A percentile compares a stretch with the other conserved stretches of the same genome.
phyloP scores from a whole-genome alignment of 371 early-diverging fungal species.

The Batkoa obscura region DNA sequence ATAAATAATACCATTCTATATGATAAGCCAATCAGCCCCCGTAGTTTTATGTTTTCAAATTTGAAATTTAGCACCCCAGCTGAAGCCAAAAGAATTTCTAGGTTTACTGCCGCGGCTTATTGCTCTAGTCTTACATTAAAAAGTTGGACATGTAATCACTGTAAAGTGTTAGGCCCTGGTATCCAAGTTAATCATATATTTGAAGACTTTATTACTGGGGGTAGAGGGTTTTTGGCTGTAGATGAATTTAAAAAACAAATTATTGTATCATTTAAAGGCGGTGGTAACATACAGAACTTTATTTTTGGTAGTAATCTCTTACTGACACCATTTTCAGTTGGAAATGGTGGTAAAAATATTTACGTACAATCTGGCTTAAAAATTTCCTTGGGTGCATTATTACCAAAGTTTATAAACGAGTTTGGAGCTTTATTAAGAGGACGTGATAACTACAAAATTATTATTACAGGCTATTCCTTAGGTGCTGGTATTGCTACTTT shows the following conservation, averaged over 20 bases:
- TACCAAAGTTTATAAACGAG: neutral
- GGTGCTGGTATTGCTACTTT: constrained; percentile 3
- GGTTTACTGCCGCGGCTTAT: neutral
- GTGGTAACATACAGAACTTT: neutral
- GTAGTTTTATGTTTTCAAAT: no score
- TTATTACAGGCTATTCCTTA: constrained; percentile 1
- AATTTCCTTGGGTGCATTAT: neutral
- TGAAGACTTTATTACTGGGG: no score
- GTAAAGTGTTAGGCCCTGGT: neutral
- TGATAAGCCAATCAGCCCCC: no score
- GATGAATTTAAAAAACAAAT: neutral
- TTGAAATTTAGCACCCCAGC: no score
- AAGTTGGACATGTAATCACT: neutral
- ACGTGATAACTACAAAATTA: neutral
- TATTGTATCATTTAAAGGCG: neutral
- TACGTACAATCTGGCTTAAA: neutral
- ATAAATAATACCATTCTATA: no score
- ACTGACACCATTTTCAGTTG: neutral
- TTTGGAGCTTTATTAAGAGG: neutral
- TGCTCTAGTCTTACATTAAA: neutral
- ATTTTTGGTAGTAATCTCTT: neutral
- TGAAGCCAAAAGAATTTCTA: neutral
- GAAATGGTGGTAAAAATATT: neutral
- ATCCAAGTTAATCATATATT: neutral
- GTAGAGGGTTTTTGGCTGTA: neutral